Base-by-base conservation (phyloP, 2,329 filamentous ascomycete species). In the Emmonsiellopsis sp. region DNA sequence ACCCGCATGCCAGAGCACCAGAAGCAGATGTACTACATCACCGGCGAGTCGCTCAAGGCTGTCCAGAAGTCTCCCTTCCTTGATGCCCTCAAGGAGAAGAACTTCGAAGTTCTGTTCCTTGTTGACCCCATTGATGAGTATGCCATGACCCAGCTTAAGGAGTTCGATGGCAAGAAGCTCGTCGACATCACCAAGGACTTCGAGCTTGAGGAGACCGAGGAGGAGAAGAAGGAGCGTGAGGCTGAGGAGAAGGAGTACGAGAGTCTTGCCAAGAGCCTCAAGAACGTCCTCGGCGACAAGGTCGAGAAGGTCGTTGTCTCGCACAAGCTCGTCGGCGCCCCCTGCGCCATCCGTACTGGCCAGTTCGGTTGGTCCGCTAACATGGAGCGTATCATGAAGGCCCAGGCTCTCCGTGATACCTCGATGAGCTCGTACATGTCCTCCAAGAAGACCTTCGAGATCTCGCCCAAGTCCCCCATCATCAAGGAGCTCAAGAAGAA, bases 311-410 rank as follows among this genome's bases (percentile, higher is more conserved):
- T 98, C 42, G 91, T 98, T 60, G 92, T 98, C 73, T 92, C 86
- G 63, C 88, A 97, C 87, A 97, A 97, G 86, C 85, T 98, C 57
- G 84, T 87, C 65, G 87, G 87, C 71, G 83, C 93, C 61, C 93
- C 93, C 69, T 97, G 93, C 77, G 93, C 93, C 73, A 97, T 98
- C 82, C 92, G 93, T 75, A 98, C 93, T 64, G 93, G 93, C 70
- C 93, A 97, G 79, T 98, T 98, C 76, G 93, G 93, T 77, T 98
- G 93, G 93, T 97, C 92, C 55, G 93, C 93, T 72, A 98, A 98
- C 85, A 98, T 98, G 93, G 93, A 98, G 84, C 93, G 93, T 82
- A 98, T 98, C 85, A 98, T 98, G 93, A 98, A 98, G 87, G 93
- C 93, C 32, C 93, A 98, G 82, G 93, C 93, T 70, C 92, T 98